phyloP scores from a whole-genome alignment of 2,329 filamentous ascomycete species.

The Cladophialophora exuberans region DNA sequence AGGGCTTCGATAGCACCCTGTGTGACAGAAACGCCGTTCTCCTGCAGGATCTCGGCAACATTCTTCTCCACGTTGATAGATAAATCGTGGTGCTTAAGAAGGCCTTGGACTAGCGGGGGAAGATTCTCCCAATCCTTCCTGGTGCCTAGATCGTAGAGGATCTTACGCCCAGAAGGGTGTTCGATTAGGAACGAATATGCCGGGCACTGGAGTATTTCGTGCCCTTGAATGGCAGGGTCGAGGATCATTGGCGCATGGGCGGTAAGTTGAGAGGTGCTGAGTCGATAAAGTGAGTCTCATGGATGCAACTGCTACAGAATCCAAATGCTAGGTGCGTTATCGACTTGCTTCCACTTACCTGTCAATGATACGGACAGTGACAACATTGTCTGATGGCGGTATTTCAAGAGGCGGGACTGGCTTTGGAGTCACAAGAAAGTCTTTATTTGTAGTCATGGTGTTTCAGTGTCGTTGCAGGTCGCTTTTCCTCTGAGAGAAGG shows the following conservation, averaged over 20 bases:
- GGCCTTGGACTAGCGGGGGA: not conserved
- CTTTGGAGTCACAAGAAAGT: not conserved
- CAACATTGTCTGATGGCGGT: not conserved
- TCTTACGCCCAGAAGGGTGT: conserved; percentile 38
- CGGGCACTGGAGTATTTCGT: not conserved
- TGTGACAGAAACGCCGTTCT: conserved; percentile 6
- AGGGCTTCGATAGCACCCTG: conserved; percentile 16
- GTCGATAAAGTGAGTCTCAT: too few relatives aligned
- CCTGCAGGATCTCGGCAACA: conserved; percentile 23
- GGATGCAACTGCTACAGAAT: too few relatives aligned
- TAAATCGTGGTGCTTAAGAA: conserved; percentile 9
- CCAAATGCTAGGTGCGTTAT: too few relatives aligned
- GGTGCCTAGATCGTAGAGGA: conserved; percentile 42
- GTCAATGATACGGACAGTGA: conserved; percentile 3
- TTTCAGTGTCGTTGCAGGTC: too few relatives aligned
- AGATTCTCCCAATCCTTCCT: conserved; percentile 28
- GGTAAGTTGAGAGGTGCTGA: conserved; percentile 3
- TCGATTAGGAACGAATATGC: conserved; percentile 48
- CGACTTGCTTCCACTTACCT: conserved; percentile 6
- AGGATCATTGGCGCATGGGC: conserved; percentile 6
- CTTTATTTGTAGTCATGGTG: too few relatives aligned
- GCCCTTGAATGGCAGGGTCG: not conserved
- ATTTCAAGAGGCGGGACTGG: conserved; percentile 1
- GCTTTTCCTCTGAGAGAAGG: too few relatives aligned
- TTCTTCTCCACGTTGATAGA: not conserved